A percentile compares a stretch with the other conserved stretches of the same genome.
These are phyloP conservation scores for Kwoniella botswanensis DNA, from an alignment of 768 basidiomycete genomes.

Conservation along the genomic window DNA sequence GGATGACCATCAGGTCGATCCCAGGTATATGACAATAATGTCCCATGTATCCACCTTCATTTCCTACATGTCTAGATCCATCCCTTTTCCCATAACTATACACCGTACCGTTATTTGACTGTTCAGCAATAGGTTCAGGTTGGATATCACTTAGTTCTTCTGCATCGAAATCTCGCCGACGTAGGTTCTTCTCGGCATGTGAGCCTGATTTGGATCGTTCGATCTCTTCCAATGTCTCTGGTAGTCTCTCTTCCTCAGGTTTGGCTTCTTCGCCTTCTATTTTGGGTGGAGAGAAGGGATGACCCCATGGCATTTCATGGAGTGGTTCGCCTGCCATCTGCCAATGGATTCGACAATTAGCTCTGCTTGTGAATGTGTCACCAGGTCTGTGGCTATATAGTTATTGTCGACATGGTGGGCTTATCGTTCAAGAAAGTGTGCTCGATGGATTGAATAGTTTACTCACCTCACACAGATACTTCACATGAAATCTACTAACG, in stretches of 20 bases:
- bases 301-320: constrained; percentile 17
- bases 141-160: not conserved
- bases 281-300: constrained; percentile 29
- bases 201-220: not conserved
- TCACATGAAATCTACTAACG: constrained; percentile 35
- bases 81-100: constrained; percentile 5
- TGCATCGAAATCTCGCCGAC: not conserved
- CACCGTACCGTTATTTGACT: not conserved
- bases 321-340: constrained; percentile 25
- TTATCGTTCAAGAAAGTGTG: not conserved
- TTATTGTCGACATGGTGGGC: not conserved
- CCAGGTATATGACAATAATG: constrained; percentile 38
- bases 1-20: constrained; percentile 43
- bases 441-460: not conserved
- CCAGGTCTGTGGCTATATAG: too few relatives aligned
- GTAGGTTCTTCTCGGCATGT: not conserved
- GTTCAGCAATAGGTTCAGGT: not conserved
- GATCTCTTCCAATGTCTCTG: constrained; percentile 13
- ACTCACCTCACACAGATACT: constrained; percentile 44
- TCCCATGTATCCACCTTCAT: constrained; percentile 12
- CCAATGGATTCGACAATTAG: not conserved
- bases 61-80: constrained; percentile 7
- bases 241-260: constrained; percentile 12
- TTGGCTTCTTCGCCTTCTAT: constrained; percentile 4
- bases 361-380: not conserved